Evolutionary conservation across 2,329 filamentous ascomycete species (phyloP), one percentile per base, ranked within the genome.

Genomic region (Helotiales sp.): DNA sequence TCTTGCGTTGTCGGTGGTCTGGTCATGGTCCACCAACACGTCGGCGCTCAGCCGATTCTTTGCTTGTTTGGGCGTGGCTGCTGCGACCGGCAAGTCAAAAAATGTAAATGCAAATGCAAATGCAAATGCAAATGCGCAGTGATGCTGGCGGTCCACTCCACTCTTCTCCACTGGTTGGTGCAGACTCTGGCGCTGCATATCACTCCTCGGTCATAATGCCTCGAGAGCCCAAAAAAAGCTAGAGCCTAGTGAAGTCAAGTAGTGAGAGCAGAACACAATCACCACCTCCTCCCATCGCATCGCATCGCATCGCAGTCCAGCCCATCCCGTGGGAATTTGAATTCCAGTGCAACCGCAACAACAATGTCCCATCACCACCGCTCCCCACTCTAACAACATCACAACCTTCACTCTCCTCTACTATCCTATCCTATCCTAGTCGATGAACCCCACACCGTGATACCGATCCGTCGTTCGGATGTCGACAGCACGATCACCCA

Each of bases 401-500:
- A 34, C 31, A 13, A 17, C 25, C 9, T 3, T 10, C 30, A 24
- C n/a, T n/a, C n/a, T n/a, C 48, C 29, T n/a, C 29, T 27, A 36
- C 30, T 27, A 17, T 29, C 15, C 31, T 8, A 53, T 53, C 50
- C 50, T 42, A n/a, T 42, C 24, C 33, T 29, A 15, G 24, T 54
- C 30, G 44, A 55, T 55, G 22, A 33, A 48, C 54, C 54, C 46
- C 46, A 44, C 54, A 10, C 34, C 13, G 48, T 52, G 42, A 57
- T 40, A 29, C 34, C 49, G n/a, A n/a, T n/a, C n/a, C n/a, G 29
- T 29, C 44, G 54, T 54, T 58, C 57, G 58, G 49, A 60, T 60
- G 58, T 59, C 60, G 60, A 63, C 31, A 49, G 36, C 55, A 61
- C 30, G 40, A 58, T 56, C 46, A 30, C 48, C 29, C 15, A 34